Conservation (phyloP, 225 moss, liverwort and hornwort genomes). For the Sphagnum contortum region DNA sequence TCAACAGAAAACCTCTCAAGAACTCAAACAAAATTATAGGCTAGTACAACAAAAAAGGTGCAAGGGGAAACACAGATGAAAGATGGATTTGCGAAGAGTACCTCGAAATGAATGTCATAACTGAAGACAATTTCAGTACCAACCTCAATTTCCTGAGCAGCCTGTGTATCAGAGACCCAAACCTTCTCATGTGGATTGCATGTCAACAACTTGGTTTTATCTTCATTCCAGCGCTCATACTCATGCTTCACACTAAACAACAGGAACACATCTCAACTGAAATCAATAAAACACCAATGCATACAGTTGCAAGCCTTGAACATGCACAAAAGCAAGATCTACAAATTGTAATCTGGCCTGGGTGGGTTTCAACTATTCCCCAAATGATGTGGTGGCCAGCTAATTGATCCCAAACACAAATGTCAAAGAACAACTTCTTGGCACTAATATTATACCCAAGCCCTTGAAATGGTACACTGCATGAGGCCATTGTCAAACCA, state of each 20-base stretch:
- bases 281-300: not conserved
- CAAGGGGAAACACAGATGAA: not conserved
- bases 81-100: not conserved
- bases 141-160: conserved; percentile 50
- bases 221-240: conserved; percentile 29
- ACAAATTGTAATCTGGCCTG: not conserved
- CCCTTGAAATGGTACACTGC: too few species aligned
- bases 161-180: conserved; percentile 19
- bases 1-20: too few species aligned
- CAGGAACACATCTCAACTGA: not conserved
- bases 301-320: too few species aligned
- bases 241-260: conserved; percentile 55
- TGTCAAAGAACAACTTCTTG: too few species aligned
- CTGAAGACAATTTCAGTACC: conserved; percentile 49
- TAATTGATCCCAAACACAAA: too few species aligned
- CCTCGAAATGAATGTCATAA: conserved; percentile 64
- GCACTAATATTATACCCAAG: too few species aligned
- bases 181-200: conserved; percentile 50
- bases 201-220: conserved; percentile 29
- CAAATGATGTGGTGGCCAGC: too few species aligned
- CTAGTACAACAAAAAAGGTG: not conserved
- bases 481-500: too few species aligned
- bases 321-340: too few species aligned
- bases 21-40: too few species aligned
- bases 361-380: too few species aligned